Conservation (phyloP, 225 moss, liverwort and hornwort genomes). For the Pleurozium schreberi region DNA sequence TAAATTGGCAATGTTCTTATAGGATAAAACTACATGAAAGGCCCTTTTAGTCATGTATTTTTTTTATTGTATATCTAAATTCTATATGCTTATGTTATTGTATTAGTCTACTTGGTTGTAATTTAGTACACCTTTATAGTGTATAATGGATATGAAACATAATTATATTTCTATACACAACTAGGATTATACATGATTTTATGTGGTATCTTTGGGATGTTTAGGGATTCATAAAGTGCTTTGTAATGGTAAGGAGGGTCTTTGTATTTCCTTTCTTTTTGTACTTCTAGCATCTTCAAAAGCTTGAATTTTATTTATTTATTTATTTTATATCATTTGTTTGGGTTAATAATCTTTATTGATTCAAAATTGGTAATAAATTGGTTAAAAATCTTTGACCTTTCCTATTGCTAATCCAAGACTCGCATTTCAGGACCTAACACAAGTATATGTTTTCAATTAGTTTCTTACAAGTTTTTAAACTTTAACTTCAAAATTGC, state of each 20-base stretch:
- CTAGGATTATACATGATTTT: neutral
- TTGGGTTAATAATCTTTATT: neutral
- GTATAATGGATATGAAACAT: neutral
- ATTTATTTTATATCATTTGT: neutral
- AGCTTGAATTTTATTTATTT: neutral
- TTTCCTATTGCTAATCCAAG: neutral
- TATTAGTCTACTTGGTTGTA: neutral
- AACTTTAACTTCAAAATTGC: neutral
- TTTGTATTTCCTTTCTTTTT: neutral
- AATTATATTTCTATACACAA: neutral
- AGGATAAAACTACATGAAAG: neutral
- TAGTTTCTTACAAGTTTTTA: neutral
- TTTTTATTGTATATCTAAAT: neutral
- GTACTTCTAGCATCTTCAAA: too few species aligned
- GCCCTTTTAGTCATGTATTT: neutral
- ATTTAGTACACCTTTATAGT: neutral
- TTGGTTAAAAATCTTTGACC: too few species aligned
- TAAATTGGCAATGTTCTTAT: neutral
- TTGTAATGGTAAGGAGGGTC: neutral
- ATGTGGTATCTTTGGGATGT: neutral
- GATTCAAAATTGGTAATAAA: neutral
- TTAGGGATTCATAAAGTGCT: neutral
- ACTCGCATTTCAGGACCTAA: neutral
- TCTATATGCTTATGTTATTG: fast-evolving
- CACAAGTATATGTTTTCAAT: neutral